Evolutionary conservation across 352 stramenopile species (phyloP), one percentile per base, ranked within the genome.

Genomic region (Phytophthora boehmeriae): DNA sequence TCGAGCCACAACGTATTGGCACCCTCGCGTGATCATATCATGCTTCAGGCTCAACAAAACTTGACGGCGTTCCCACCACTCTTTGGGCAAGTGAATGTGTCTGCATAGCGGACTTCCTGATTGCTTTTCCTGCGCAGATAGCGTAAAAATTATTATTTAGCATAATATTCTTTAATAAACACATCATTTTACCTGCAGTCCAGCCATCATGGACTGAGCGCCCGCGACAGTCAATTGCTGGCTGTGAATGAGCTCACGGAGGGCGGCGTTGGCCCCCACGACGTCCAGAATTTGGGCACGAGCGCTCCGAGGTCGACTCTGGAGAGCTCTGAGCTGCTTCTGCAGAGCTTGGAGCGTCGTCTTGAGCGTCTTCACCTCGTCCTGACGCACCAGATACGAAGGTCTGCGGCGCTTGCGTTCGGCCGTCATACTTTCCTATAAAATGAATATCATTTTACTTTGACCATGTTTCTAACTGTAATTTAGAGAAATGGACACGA

Each of bases 11-110:
- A 79, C 54, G 22, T 81, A 73, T 17, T 81, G 62, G 5, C 59
- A 63, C 2, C 72, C 75, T 44, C 66, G 59, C 8, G 63, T 66
- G 39, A 84, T 73, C 61, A 80, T 73, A 17, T 63, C 62, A 20
- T 63, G 65, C 27, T 80, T 76, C 13, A 81, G 52, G 30, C 22
- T 54, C 44, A 74, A 22, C 11, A 89, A 49, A n/a, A 71, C 61
- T 50, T 71, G 68, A 11, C 68, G 68, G 1, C 80, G 70, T 36
- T 77, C 42, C 23, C 27, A 52, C 43, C 55, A 68, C 25, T 86
- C 67, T 41, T 36, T 47, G 9, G 63, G 68, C 28, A 73, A 36
- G 22, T 71, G 63, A 22, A 73, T 66, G 35, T 66, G 52, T 59
- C 58, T 54, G 27, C 63, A 66, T 22, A 76, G 44, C 1, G 58